phyloP scores from a whole-genome alignment of 2,329 filamentous ascomycete species.

The Sporothrix inflata region DNA sequence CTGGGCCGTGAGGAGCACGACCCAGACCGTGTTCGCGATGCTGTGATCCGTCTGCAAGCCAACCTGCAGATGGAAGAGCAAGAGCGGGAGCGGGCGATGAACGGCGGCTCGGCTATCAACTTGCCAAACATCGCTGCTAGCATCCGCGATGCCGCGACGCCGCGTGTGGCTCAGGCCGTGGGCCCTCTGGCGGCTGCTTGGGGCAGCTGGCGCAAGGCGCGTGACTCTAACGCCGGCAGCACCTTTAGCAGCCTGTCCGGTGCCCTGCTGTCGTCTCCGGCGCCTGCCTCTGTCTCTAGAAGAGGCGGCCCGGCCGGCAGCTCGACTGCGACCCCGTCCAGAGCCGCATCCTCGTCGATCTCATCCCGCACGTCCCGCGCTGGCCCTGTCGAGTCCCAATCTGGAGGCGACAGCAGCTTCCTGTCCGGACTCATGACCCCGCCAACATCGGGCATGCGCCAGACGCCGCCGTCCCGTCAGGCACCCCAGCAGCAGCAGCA shows the following conservation, averaged over 20 bases:
- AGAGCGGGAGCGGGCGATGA: slow-evolving; percentile 83
- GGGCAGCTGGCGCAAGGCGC: slow-evolving; percentile 85
- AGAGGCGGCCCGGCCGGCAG: slow-evolving; percentile 39
- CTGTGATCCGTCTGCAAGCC: slow-evolving; percentile 87
- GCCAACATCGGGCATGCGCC: slow-evolving; percentile 74
- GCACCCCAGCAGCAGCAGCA: slow-evolving; percentile 30
- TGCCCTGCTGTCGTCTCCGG: slow-evolving; percentile 48
- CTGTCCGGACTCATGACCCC: slow-evolving; percentile 85
- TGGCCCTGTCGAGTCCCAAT: slow-evolving; percentile 47
- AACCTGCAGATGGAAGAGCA: slow-evolving; percentile 98
- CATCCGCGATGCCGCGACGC: slow-evolving; percentile 75
- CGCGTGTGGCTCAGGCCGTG: slow-evolving; percentile 81
- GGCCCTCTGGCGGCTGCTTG: slow-evolving; percentile 84
- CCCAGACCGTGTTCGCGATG: slow-evolving; percentile 79
- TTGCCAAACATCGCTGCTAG: slow-evolving; percentile 71
- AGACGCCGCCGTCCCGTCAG: slow-evolving; percentile 49
- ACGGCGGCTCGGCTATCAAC: slow-evolving; percentile 66
- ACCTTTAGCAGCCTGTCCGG: slow-evolving; percentile 54
- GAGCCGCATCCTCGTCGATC: slow-evolving; percentile 56
- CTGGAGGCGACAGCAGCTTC: slow-evolving; percentile 55
- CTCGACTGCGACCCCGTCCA: slow-evolving; percentile 62
- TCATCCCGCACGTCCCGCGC: slow-evolving; percentile 50
- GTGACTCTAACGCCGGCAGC: slow-evolving; percentile 44
- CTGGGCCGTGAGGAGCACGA: slow-evolving; percentile 77
- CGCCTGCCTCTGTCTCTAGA: slow-evolving; percentile 9